These are phyloP conservation scores for Vitis hybrid DNA, from an alignment of 177 flowering plant genomes.

Conservation along the genomic window DNA sequence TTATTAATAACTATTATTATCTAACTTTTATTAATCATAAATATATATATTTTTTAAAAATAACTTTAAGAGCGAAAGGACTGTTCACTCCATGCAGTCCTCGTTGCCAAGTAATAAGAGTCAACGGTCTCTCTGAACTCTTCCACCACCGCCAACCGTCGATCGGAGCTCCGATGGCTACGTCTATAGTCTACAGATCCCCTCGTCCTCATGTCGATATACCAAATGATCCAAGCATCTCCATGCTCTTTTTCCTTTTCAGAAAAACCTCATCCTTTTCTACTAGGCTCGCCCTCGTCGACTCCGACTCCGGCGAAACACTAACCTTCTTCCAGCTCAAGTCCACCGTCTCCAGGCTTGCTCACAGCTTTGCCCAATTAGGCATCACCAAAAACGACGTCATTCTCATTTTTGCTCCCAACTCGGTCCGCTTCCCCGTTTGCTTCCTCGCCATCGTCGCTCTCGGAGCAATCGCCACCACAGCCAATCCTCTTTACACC, in stretches of 20 bases:
- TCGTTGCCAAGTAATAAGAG: too few species aligned
- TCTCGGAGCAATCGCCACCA: slow-evolving; percentile 56
- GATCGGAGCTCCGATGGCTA: too few species aligned
- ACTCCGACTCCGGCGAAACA: slow-evolving; percentile 40
- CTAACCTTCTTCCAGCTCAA: slow-evolving; percentile 39
- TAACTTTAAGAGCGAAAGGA: too few species aligned
- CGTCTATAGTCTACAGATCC: slow-evolving; percentile 35
- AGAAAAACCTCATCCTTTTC: too few species aligned
- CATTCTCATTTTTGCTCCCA: slow-evolving; percentile 58
- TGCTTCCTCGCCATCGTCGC: slow-evolving; percentile 45
- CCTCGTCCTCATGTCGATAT: slow-evolving; percentile 42
- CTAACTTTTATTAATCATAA: too few species aligned
- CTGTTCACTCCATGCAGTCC: too few species aligned
- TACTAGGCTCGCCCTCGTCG: slow-evolving; percentile 38
- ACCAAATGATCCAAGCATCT: slow-evolving; percentile 44
- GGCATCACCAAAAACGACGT: slow-evolving; percentile 53
- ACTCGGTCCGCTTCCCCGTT: slow-evolving; percentile 46
- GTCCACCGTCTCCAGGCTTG: slow-evolving; percentile 29
- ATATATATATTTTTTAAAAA: too few species aligned
- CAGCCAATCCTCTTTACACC: slow-evolving; percentile 58
- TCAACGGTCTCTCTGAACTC: too few species aligned
- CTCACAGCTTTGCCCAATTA: slow-evolving; percentile 34
- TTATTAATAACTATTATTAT: too few species aligned
- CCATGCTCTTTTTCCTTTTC: slow-evolving; percentile 56
- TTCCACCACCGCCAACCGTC: too few species aligned